Conservation (phyloP, 768 basidiomycete species). For the Psilocybe sp. region DNA sequence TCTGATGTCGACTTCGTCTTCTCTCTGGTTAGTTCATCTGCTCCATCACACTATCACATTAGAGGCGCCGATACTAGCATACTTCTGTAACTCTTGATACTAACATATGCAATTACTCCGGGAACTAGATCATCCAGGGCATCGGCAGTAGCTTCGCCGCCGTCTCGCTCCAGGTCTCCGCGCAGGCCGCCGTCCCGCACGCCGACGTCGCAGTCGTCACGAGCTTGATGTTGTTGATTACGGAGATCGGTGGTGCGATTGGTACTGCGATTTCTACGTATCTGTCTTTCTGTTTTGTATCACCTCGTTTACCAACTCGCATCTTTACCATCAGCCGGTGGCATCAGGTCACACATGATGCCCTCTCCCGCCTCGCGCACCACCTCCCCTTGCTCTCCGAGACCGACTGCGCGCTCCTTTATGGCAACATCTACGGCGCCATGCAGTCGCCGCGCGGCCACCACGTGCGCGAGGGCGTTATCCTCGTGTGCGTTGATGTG, state of each 20-base stretch:
- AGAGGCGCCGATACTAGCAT: too few species aligned
- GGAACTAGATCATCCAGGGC: constrained; percentile 57
- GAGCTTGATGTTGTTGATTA: constrained; percentile 62
- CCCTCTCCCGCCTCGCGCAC: constrained; percentile 50
- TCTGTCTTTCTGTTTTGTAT: too few species aligned
- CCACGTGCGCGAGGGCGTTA: constrained; percentile 64
- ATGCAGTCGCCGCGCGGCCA: constrained; percentile 44
- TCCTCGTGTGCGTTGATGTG: constrained; percentile 54
- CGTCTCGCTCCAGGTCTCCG: constrained; percentile 52
- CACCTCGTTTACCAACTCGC: too few species aligned
- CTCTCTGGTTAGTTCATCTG: too few species aligned
- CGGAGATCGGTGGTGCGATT: constrained; percentile 66
- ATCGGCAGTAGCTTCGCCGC: constrained; percentile 72
- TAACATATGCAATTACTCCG: too few species aligned
- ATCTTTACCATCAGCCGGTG: constrained; percentile 39
- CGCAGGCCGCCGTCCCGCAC: constrained; percentile 66
- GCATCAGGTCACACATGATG: constrained; percentile 67
- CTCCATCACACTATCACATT: too few species aligned
- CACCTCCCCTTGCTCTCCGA: constrained; percentile 50
- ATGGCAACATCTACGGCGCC: constrained; percentile 52
- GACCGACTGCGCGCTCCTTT: constrained; percentile 43
- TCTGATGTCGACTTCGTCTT: too few species aligned
- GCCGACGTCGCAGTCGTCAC: constrained; percentile 66
- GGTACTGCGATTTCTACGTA: constrained; percentile 58
- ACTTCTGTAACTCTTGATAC: too few species aligned